phyloP scores from a whole-genome alignment of 2,329 filamentous ascomycete genomes.

The Sporothrix euskadiensis region DNA sequence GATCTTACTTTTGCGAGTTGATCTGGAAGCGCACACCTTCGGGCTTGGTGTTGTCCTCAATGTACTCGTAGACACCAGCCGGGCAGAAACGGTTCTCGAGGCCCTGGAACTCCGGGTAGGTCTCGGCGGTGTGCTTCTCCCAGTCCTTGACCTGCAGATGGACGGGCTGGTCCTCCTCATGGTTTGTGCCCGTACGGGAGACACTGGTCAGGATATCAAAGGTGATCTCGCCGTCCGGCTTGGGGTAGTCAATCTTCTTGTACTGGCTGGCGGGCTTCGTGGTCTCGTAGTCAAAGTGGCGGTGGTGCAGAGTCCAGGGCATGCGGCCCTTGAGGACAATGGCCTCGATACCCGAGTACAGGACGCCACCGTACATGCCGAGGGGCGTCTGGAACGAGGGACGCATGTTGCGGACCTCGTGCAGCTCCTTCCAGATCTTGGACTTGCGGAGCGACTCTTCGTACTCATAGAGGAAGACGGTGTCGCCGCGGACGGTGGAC shows the following conservation, averaged over 20 bases:
- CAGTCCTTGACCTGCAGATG: constrained; percentile 94
- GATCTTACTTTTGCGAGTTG: constrained; percentile 89
- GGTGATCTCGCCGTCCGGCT: constrained; percentile 90
- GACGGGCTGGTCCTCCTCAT: constrained; percentile 97
- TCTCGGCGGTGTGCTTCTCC: constrained; percentile 81
- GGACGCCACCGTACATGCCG: constrained; percentile 82
- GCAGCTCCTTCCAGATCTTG: constrained; percentile 89
- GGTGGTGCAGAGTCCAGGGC: constrained; percentile 92
- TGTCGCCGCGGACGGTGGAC: constrained; percentile 36
- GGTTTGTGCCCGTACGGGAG: constrained; percentile 92
- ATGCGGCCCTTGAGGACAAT: constrained; percentile 80
- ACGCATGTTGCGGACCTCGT: constrained; percentile 95
- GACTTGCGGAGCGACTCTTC: constrained; percentile 85
- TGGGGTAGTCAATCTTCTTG: constrained; percentile 91
- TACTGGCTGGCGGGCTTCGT: constrained; percentile 79
- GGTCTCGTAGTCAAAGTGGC: constrained; percentile 70
- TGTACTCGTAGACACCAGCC: constrained; percentile 95
- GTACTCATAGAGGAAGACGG: constrained; percentile 92
- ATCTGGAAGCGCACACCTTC: constrained; percentile 95
- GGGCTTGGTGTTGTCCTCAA: constrained; percentile 85
- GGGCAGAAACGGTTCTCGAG: constrained; percentile 97
- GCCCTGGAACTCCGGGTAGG: constrained; percentile 86
- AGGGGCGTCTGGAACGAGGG: constrained; percentile 89
- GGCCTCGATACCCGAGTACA: constrained; percentile 92
- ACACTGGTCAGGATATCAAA: constrained; percentile 98